Conservation (phyloP, 345 rosid genomes). For the Camelina neglecta region DNA sequence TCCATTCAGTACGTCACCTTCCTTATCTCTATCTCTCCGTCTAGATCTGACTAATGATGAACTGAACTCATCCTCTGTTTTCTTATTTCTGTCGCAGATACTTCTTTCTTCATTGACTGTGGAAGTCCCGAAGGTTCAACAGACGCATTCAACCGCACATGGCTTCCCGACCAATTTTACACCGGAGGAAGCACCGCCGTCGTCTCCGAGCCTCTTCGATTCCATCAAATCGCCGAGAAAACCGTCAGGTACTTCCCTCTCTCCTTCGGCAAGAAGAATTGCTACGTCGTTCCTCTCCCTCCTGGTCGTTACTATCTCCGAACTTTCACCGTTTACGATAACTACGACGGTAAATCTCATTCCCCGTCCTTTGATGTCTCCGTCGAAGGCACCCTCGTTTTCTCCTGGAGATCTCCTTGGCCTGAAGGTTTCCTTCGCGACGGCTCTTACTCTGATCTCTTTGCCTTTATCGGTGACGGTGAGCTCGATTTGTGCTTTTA, state of each 20-base stretch:
- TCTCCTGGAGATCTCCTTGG: slow-evolving; percentile 97
- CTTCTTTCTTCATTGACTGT: slow-evolving; percentile 78
- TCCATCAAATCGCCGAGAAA: slow-evolving; percentile 68
- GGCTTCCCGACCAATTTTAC: slow-evolving; percentile 86
- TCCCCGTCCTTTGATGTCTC: slow-evolving; percentile 88
- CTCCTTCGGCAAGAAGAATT: slow-evolving; percentile 93
- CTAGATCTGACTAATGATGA: slow-evolving; percentile 22
- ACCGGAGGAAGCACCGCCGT: slow-evolving; percentile 69
- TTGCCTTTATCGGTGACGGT: slow-evolving; percentile 75
- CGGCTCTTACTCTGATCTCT: slow-evolving; percentile 95
- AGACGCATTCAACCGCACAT: slow-evolving; percentile 73
- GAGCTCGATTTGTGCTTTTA: slow-evolving; percentile 88
- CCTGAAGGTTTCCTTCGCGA: slow-evolving; percentile 57
- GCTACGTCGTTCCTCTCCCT: slow-evolving; percentile 85
- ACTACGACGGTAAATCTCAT: slow-evolving; percentile 89
- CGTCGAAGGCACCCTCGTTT: slow-evolving; percentile 88
- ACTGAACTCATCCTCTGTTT: slow-evolving; percentile 7
- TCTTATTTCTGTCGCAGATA: slow-evolving; percentile 47
- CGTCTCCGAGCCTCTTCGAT: slow-evolving; percentile 92
- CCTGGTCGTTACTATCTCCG: slow-evolving; percentile 83
- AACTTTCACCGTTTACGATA: slow-evolving; percentile 95
- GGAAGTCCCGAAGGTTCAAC: slow-evolving; percentile 61
- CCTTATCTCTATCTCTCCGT: slow-evolving; percentile 41
- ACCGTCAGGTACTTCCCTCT: slow-evolving; percentile 87
- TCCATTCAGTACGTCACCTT: slow-evolving; percentile 36